Conservation (phyloP, 805 yeast species). For the Blastobotrys mokoenaii region DNA sequence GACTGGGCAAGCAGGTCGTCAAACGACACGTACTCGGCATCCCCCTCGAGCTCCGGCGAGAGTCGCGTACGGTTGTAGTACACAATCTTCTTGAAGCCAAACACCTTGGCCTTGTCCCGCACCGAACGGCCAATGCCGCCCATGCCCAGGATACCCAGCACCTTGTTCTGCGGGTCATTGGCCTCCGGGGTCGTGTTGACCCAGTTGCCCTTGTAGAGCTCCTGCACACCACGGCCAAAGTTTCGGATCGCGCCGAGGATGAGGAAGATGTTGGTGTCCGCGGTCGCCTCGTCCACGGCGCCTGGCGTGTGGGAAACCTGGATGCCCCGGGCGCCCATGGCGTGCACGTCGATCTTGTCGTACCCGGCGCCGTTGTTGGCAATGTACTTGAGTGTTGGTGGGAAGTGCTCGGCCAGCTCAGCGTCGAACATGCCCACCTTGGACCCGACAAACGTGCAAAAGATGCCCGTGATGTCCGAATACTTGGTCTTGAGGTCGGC, state of each 20-base stretch:
- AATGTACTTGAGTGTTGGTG: conserved; percentile 34
- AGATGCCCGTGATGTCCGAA: conserved; percentile 32
- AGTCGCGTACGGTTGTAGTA: conserved; percentile 46
- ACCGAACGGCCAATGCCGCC: conserved; percentile 57
- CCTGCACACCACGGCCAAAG: conserved; percentile 35
- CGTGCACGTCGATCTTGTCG: conserved; percentile 41
- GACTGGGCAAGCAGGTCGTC: conserved; percentile 40
- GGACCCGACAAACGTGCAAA: conserved; percentile 36
- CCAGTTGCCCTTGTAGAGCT: conserved; percentile 41
- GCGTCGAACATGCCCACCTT: conserved; percentile 38
- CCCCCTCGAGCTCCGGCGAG: conserved; percentile 39
- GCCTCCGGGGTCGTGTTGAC: conserved; percentile 37
- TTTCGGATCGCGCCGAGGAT: conserved; percentile 46
- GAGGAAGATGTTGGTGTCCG: conserved; percentile 46
- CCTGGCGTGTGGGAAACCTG: conserved; percentile 47
- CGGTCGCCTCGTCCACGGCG: conserved; percentile 47
- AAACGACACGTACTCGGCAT: conserved; percentile 36
- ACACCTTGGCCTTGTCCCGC: conserved; percentile 41
- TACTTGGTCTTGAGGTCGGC: conserved; percentile 29
- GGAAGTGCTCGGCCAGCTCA: conserved; percentile 34
- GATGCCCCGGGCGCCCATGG: conserved; percentile 34
- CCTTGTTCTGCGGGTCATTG: conserved; percentile 41
- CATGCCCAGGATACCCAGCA: conserved; percentile 52
- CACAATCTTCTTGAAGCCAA: conserved; percentile 42
- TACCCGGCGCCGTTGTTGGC: conserved; percentile 53